These are phyloP conservation scores for Phytophthora constricta DNA, from an alignment of 352 stramenopile species.

Conservation along the genomic window DNA sequence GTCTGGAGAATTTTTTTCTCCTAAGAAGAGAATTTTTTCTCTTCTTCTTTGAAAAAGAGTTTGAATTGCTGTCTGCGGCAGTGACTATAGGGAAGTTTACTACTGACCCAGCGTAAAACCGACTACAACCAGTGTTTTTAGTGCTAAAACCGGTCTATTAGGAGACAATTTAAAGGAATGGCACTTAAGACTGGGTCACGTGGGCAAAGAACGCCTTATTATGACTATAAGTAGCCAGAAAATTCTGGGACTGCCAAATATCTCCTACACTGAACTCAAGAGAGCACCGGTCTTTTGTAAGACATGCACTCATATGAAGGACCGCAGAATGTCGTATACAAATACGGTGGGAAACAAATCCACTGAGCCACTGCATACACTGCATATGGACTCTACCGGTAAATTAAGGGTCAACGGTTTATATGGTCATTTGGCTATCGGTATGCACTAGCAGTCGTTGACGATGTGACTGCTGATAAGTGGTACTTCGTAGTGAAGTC, in stretches of 20 bases:
- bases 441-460: constrained; percentile 7
- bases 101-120: no score
- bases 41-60: no score
- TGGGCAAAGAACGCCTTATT: constrained; percentile 14
- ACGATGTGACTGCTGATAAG: constrained; percentile 13
- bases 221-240: constrained; percentile 14
- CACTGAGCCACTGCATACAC: constrained; percentile 15
- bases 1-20: no score
- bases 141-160: no score
- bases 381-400: constrained; percentile 16
- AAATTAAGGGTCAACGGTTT: constrained; percentile 4
- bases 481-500: constrained; percentile 14
- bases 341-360: constrained; percentile 11
- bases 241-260: neutral
- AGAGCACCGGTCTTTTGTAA: neutral
- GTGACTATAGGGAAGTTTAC: no score
- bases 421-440: constrained; percentile 5
- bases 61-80: no score
- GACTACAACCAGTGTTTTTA: no score
- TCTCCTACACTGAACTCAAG: constrained; percentile 4
- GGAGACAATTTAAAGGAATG: no score
- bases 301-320: neutral
- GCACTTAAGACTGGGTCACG: constrained; percentile 17
- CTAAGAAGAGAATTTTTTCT: no score
- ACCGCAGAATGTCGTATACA: neutral